Percentiles rank a stretch among this genome's conserved stretches.
These are phyloP conservation scores for Entomophthora muscae DNA, from an alignment of 371 early-diverging fungal species.

Conservation along the genomic window DNA sequence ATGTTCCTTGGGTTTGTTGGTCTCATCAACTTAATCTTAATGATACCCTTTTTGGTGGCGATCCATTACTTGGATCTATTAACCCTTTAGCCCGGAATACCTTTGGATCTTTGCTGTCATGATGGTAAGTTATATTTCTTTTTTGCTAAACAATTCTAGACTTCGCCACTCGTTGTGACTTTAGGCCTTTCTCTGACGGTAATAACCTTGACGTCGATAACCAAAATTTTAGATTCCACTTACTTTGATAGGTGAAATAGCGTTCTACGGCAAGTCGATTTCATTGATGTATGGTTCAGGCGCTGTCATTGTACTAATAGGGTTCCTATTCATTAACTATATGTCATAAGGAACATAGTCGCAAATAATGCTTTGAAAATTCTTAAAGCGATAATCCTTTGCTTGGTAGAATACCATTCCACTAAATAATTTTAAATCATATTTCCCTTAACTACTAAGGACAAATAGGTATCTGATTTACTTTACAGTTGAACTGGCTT, in stretches of 20 bases:
- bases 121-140: not conserved
- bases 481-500: no score
- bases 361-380: no score
- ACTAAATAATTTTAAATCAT: no score
- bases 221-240: constrained; percentile 4
- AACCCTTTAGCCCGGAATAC: constrained; percentile 1
- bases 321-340: constrained; percentile 1
- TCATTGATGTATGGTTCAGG: not conserved
- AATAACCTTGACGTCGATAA: not conserved
- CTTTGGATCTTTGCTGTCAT: constrained; percentile 9
- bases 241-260: constrained; percentile 5
- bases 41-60: constrained; percentile 49
- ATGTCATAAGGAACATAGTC: no score
- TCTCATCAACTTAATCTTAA: constrained; percentile 39
- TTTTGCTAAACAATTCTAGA: not conserved
- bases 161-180: constrained; percentile 8
- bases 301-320: not conserved
- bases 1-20: constrained; percentile 73
- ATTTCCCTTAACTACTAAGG: no score
- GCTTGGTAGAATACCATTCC: no score
- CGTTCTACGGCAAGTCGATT: not conserved
- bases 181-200: constrained; percentile 8
- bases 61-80: constrained; percentile 31
- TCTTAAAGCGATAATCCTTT: no score
- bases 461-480: no score